A percentile compares a stretch with the other conserved stretches of the same genome.
Evolutionary conservation across 768 basidiomycete species (phyloP).

Genomic region (Termitomyces sp.): DNA sequence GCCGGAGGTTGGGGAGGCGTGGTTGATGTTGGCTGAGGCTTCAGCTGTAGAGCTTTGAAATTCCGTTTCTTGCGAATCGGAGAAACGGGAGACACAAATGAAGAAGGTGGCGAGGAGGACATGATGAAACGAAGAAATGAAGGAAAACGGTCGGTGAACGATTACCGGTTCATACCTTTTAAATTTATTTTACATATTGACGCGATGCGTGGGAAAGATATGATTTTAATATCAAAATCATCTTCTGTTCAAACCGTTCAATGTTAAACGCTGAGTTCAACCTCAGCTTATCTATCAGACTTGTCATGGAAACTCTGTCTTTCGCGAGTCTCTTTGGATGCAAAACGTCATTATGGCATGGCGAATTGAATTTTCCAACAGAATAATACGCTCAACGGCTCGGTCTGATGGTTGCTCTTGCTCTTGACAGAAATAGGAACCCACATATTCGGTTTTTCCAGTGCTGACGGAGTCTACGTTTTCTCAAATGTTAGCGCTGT

Average conservation of each 20-base stretch:
- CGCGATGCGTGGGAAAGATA: slow-evolving; percentile 14
- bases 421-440: not conserved
- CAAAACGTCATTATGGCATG: not conserved
- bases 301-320: slow-evolving; percentile 7
- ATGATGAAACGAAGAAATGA: slow-evolving; percentile 3
- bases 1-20: slow-evolving; percentile 30
- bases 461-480: too few species aligned
- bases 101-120: slow-evolving; percentile 8
- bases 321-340: not conserved
- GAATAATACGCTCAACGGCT: not conserved
- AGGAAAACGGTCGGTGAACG: slow-evolving; percentile 2
- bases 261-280: too few species aligned
- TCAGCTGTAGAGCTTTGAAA: slow-evolving; percentile 81
- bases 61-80: slow-evolving; percentile 89
- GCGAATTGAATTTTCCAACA: not conserved
- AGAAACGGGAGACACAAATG: slow-evolving; percentile 11
- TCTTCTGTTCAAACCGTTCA: too few species aligned
- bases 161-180: slow-evolving; percentile 4
- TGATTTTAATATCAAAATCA: too few species aligned
- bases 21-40: slow-evolving; percentile 40
- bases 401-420: not conserved
- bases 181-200: slow-evolving; percentile 8
- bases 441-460: too few species aligned
- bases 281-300: too few species aligned
- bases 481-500: not conserved